Base-by-base conservation (phyloP, 2,329 filamentous ascomycete genomes). In the Cryphonectria naterciae region DNA sequence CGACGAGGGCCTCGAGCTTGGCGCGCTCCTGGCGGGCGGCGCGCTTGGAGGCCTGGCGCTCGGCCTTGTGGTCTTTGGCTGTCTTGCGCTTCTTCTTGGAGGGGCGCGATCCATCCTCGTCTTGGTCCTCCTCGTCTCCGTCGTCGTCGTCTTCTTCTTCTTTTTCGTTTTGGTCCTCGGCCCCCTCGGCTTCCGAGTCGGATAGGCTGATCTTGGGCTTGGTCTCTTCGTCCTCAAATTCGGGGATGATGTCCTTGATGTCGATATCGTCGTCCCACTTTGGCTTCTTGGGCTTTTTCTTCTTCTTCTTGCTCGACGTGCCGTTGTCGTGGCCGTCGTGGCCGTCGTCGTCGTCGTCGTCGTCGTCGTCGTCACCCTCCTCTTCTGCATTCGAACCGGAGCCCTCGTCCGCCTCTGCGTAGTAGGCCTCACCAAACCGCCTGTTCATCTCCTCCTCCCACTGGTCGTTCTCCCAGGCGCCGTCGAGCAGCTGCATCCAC, bases 191-290 rank as follows among this genome's bases (percentile, higher is more conserved):
- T n/a, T 85, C 81, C 10, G 80, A 83, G 73, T 91, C 88, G 6
- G 88, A 88, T 1, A 91, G 82, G 1, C 83, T 82, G 71, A 92
- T 81, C 1, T 83, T 82, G 28, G 88, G 87, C 65, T 85, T 82
- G 32, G 63, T 78, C 22, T 86, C 83, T 8, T 88, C 88, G 37
- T 93, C 92, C 28, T 93, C 89, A 78, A 97, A 97, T 73, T 97
- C 93, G 1, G 94, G 94, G 39, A 97, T 84, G 66, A 98, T 86
- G 79, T 97, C 95, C 73, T 92, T 94, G 83, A 99, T 98, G 78
- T 98, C 95, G 76, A 99, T 98, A 79, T 99, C 96, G 77, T 98
- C 94, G 76, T 98, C 93, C 92, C 95, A 99, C 73, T 90, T 93
- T 13, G 93, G 94, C 83, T 97, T 97, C 85, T 93, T 94, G 13